phyloP scores from a whole-genome alignment of 768 basidiomycete genomes.

The Pholiota conissans region DNA sequence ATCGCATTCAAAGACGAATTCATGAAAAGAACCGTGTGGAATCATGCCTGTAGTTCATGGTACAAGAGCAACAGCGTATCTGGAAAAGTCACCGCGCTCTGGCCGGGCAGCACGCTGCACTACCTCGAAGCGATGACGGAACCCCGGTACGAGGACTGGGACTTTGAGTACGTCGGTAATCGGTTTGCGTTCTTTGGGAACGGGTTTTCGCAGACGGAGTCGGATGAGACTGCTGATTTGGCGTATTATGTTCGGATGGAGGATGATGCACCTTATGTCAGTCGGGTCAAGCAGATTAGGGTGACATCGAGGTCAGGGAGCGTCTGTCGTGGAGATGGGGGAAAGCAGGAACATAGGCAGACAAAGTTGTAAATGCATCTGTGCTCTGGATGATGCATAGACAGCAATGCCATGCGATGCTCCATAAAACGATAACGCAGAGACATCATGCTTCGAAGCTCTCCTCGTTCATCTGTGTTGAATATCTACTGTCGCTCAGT shows the following conservation, averaged over 20 bases:
- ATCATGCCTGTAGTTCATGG: constrained; percentile 28
- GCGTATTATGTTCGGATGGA: constrained; percentile 25
- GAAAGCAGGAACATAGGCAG: no score
- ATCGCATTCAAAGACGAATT: constrained; percentile 27
- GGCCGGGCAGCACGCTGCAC: constrained; percentile 32
- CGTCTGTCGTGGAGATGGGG: constrained; percentile 11
- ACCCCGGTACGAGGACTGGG: constrained; percentile 31
- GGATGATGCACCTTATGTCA: constrained; percentile 17
- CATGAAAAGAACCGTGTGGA: constrained; percentile 30
- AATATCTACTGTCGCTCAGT: no score
- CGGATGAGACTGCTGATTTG: constrained; percentile 27
- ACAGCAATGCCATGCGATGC: no score
- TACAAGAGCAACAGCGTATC: constrained; percentile 23
- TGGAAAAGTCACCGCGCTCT: constrained; percentile 29
- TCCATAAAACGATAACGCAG: no score
- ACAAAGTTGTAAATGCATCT: no score
- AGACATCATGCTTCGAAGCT: no score
- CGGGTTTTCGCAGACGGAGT: constrained; percentile 29
- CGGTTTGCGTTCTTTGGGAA: constrained; percentile 30
- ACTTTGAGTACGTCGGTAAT: constrained; percentile 27
- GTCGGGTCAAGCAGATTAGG: constrained; percentile 14
- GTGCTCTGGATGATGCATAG: no score
- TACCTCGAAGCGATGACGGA: constrained; percentile 29
- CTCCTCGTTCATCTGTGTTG: no score
- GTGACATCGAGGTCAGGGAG: not conserved